phyloP scores from a whole-genome alignment of 2,329 filamentous ascomycete genomes.

The Huntiella bhutanensis region DNA sequence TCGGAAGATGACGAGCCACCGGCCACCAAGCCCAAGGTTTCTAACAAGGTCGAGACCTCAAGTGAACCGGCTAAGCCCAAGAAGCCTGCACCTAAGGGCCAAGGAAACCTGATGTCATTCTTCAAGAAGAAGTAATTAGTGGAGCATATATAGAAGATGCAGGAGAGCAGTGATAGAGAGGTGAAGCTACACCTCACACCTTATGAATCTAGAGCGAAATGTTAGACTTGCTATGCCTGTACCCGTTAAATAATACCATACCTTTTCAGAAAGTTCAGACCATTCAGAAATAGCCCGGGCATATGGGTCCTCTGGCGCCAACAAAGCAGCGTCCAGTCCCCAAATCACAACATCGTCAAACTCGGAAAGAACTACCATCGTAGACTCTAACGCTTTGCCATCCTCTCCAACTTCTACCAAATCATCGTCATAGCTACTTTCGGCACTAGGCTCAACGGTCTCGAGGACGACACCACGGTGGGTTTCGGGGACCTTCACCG shows the following conservation, averaged over 20 bases:
- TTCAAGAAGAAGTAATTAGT: slow-evolving; percentile 54
- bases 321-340: slow-evolving; percentile 52
- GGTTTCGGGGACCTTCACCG: slow-evolving; percentile 46
- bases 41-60: slow-evolving; percentile 23
- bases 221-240: not conserved
- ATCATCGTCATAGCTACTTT: slow-evolving; percentile 18
- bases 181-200: not conserved
- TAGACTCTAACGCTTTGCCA: slow-evolving; percentile 27
- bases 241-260: slow-evolving; percentile 17
- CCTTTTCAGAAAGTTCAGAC: slow-evolving; percentile 52
- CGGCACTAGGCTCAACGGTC: slow-evolving; percentile 21
- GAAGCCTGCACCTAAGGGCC: slow-evolving; percentile 40
- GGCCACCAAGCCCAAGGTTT: slow-evolving; percentile 29
- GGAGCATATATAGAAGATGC: not conserved
- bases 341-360: slow-evolving; percentile 71
- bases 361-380: slow-evolving; percentile 41
- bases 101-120: slow-evolving; percentile 83
- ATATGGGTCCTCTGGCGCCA: slow-evolving; percentile 44
- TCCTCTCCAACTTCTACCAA: not conserved
- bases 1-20: slow-evolving; percentile 56
- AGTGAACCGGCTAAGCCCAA: slow-evolving; percentile 31
- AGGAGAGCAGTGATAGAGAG: not conserved
- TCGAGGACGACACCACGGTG: slow-evolving; percentile 48
- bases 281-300: slow-evolving; percentile 63
- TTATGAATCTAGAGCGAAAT: slow-evolving; percentile 1